Evolutionary conservation across 2,329 filamentous ascomycete species (phyloP).

Genomic region (Coniochaeta sp.): DNA sequence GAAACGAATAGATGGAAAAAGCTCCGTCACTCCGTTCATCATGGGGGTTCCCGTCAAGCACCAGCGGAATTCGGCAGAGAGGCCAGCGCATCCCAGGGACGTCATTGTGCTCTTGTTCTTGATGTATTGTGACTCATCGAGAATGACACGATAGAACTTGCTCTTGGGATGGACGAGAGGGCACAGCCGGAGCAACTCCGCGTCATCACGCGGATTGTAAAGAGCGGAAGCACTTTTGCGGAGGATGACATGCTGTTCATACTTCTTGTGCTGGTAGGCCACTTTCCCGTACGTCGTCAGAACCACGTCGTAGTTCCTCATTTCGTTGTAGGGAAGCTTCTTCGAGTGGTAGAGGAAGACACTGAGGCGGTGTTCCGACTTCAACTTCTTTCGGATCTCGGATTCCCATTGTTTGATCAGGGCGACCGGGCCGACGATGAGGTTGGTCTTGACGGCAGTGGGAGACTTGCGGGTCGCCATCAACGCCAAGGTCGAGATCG

Average conservation of each 20-base stretch:
- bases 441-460: conserved; percentile 59
- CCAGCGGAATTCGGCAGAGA: conserved; percentile 59
- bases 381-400: conserved; percentile 68
- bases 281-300: conserved; percentile 74
- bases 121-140: conserved; percentile 77
- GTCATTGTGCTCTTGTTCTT: conserved; percentile 66
- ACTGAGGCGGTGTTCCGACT: conserved; percentile 48
- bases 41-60: conserved; percentile 79
- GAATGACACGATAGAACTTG: conserved; percentile 62
- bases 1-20: conserved; percentile 73
- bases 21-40: conserved; percentile 78
- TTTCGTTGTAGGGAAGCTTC: conserved; percentile 49
- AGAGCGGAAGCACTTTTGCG: conserved; percentile 30
- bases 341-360: conserved; percentile 63
- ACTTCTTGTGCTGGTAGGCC: conserved; percentile 57
- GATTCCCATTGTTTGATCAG: conserved; percentile 79
- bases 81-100: conserved; percentile 51
- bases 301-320: conserved; percentile 66
- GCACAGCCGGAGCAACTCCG: conserved; percentile 30
- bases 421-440: conserved; percentile 76
- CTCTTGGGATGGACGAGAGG: conserved; percentile 53
- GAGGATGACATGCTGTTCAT: conserved; percentile 45
- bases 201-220: conserved; percentile 22
- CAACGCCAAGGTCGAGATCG: conserved; percentile 73
- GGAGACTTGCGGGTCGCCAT: conserved; percentile 61